These are phyloP conservation scores for Silene uniflora DNA, from an alignment of 148 eudicot species.

Conservation along the genomic window DNA sequence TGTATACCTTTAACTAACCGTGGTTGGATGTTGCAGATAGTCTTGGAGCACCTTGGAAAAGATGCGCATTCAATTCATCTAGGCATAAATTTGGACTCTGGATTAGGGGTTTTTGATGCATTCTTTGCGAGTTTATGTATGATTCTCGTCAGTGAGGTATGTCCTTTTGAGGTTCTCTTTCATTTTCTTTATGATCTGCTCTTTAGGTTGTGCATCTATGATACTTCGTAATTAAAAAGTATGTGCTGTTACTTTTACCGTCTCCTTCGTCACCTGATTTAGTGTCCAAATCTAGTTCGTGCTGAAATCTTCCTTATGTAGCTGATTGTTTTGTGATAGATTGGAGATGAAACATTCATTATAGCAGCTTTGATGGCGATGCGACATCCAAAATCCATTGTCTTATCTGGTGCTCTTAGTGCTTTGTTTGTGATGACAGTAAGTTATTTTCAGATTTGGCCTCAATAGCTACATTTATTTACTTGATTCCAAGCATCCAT, in stretches of 20 bases:
- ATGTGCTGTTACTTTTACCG: neutral
- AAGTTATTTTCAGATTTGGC: conserved; percentile 25
- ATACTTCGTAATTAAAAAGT: neutral
- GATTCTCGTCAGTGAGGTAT: conserved; percentile 97
- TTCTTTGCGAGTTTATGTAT: conserved; percentile 93
- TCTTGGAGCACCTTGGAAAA: conserved; percentile 53
- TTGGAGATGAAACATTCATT: conserved; percentile 97
- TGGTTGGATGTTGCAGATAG: conserved; percentile 40
- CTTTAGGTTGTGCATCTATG: neutral
- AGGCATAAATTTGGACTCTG: conserved; percentile 65
- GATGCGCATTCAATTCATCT: conserved; percentile 44
- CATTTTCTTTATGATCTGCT: neutral
- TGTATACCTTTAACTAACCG: neutral
- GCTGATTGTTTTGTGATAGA: conserved; percentile 46
- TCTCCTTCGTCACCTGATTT: neutral
- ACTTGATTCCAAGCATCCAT: neutral
- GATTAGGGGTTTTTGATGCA: conserved; percentile 81
- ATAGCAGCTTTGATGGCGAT: conserved; percentile 99
- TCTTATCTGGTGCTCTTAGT: conserved; percentile 90
- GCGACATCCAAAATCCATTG: conserved; percentile 96
- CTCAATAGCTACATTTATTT: neutral
- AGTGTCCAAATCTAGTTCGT: neutral
- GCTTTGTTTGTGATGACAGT: conserved; percentile 98
- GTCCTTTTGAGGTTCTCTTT: conserved; percentile 18
- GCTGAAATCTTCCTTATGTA: conserved; percentile 11